These are phyloP conservation scores for Globisporangium solare DNA, from an alignment of 352 stramenopile species.

Conservation along the genomic window DNA sequence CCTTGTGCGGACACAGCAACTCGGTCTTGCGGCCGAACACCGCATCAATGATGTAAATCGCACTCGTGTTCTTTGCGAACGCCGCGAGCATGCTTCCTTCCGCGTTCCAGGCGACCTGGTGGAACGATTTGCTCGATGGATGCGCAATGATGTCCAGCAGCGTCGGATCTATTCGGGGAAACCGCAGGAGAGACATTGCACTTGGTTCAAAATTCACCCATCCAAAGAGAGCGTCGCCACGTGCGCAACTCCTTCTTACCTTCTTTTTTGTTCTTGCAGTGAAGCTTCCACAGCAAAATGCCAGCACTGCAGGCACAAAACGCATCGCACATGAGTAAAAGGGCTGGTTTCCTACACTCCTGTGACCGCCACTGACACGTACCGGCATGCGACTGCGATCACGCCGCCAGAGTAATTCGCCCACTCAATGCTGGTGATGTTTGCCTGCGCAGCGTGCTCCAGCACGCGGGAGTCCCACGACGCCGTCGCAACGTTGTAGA, in stretches of 20 bases:
- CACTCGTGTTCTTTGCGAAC: conserved; percentile 36
- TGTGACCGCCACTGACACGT: not conserved
- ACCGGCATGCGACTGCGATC: conserved; percentile 63
- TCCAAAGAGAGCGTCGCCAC: not conserved
- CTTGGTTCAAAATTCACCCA: not conserved
- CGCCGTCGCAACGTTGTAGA: conserved; percentile 55
- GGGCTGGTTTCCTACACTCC: too few relatives aligned
- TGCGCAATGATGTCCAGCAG: conserved; percentile 59
- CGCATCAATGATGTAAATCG: conserved; percentile 56
- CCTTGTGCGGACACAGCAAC: conserved; percentile 49
- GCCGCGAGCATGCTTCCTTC: conserved; percentile 66
- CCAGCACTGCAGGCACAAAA: conserved; percentile 26
- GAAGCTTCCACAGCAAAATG: conserved; percentile 67
- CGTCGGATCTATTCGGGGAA: conserved; percentile 20
- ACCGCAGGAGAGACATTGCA: not conserved
- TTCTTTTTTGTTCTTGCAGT: conserved; percentile 28
- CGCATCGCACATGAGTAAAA: not conserved
- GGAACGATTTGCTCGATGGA: conserved; percentile 40
- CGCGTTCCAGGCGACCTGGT: conserved; percentile 61
- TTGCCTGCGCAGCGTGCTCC: conserved; percentile 49
- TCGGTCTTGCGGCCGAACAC: conserved; percentile 53
- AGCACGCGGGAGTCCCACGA: conserved; percentile 59
- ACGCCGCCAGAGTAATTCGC: conserved; percentile 52
- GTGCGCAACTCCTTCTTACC: conserved; percentile 9
- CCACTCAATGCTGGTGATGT: conserved; percentile 60